Evolutionary conservation across 2,329 filamentous ascomycete genomes (phyloP), one percentile per base, ranked within the genome.

Genomic region (Myriosclerotinia curreyana): DNA sequence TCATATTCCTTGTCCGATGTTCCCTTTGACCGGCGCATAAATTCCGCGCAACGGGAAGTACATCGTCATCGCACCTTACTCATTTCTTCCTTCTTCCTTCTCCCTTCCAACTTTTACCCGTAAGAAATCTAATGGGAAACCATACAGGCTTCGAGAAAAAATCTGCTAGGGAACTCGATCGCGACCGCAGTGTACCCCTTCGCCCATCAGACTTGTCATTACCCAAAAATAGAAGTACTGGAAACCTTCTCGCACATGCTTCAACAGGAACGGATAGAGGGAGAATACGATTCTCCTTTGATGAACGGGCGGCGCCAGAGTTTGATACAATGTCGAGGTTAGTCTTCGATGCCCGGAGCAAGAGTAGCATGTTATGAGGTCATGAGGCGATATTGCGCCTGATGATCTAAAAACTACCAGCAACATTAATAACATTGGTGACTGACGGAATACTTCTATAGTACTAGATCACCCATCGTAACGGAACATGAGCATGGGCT

Each of bases 401-500:
- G 15, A 20, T 36, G 5, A 9, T 50, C 40, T 52, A 5, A 31
- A 40, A 38, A 51, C 31, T 48, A 40, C 58, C n/a, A 31, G 60
- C 52, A 34, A 31, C 38, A 28, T 46, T 49, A 25, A 49, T 17
- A 7, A 36, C 9, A 36, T 42, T 51, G 59, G 53, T 65, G 22
- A 68, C 70, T 72, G 69, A 73, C 69, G 59, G 64, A 68, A 68
- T 62, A 66, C 64, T 66, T 66, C 64, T 62, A 28, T 25, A 58
- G 36, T 67, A 66, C 67, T 76, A 96, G 91, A 80, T 91, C 91
- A 73, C 86, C 92, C 73, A 84, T 96, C 74, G 84, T 96, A 75
- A 82, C 86, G 69, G 92, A 94, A 77, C 91, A 94, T 78, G 92
- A 96, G 74, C 90, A 95, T 81, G 91, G 91, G 71, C 79, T 95